phyloP scores from a whole-genome alignment of 345 rosid genomes.

The Nephelium lappaceum region DNA sequence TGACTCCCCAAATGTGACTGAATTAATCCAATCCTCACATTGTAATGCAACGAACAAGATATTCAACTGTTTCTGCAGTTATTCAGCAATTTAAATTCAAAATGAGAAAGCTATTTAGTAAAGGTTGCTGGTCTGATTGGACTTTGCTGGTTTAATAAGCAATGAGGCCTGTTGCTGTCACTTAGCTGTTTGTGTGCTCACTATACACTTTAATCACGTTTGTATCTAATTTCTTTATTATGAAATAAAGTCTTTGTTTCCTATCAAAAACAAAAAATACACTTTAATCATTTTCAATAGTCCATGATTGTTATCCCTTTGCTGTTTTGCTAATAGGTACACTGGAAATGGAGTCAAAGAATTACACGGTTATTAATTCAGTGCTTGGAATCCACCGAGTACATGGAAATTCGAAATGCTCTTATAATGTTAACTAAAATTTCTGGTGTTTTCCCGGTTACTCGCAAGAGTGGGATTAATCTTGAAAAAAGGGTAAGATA shows the following conservation, averaged over 20 bases:
- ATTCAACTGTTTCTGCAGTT: background rate
- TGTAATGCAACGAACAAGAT: background rate
- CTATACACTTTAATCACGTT: conserved; percentile 6
- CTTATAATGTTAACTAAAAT: conserved; percentile 93
- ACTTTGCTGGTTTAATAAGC: background rate
- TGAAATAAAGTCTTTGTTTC: too few species aligned
- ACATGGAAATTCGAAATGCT: conserved; percentile 98
- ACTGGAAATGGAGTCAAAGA: conserved; percentile 99
- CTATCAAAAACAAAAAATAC: too few species aligned
- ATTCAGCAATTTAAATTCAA: background rate
- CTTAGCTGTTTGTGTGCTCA: conserved; percentile 5
- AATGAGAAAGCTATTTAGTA: background rate
- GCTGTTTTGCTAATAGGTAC: conserved; percentile 64
- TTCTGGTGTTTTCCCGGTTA: conserved; percentile 94
- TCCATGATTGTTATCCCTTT: conserved; percentile 10
- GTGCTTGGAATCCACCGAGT: conserved; percentile 95
- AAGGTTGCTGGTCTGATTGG: background rate
- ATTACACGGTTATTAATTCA: conserved; percentile 89
- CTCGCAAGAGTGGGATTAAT: conserved; percentile 95
- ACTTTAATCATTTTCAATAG: background rate
- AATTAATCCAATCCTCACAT: background rate
- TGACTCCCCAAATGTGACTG: background rate
- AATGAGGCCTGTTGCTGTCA: background rate
- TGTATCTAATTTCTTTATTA: too few species aligned
- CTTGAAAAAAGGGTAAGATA: conserved; percentile 88